Evolutionary conservation across 768 basidiomycete species (phyloP), one percentile per base, ranked within the genome.

Genomic region (Suillus luteus): DNA sequence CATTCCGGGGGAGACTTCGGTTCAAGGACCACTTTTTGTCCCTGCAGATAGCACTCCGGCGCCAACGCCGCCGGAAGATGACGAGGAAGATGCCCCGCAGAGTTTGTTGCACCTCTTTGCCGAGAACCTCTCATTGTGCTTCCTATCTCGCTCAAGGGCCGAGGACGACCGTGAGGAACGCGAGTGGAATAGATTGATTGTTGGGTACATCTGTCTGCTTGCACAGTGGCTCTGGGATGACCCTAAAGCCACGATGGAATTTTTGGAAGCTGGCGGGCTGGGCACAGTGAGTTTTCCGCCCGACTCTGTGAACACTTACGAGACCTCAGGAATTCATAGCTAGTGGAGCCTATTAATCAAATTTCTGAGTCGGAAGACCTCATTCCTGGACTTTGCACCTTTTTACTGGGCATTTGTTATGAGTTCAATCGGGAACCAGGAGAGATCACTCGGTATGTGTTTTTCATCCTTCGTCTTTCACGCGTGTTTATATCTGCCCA

Each of bases 181-280:
- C 57, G 96, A 97, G 70, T 98, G 95, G 94, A 94, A 95, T 66
- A 82, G 94, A 64, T 79, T 96, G 55, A 88, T 95, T 70, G 87
- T 93, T 9, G 91, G 89, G 0, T 96, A 98, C 71, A 80, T 99
- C 41, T 85, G 86, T 55, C 75, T 97, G 61, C 81, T 99, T 38
- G 82, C 86, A 5, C 93, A 95, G 66, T 99, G 97, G 97, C 80
- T 97, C 8, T 99, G 96, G 96, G 96, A 99, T 70, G 96, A 97
- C 69, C 88, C 95, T 0, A 85, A 82, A 60, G 89, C 92, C 0
- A 94, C 97, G 59, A 83, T 88, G 65, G 95, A 93, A 72, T 96
- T 98, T 71, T 79, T 99, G 66, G 89, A 93, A 70, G 90, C 93
- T 8, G 94, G 95, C 24, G 95, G 94, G 59, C 77, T 99, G 57